Base-by-base conservation (phyloP, 352 stramenopile genomes). In the Pythium insidiosum region DNA sequence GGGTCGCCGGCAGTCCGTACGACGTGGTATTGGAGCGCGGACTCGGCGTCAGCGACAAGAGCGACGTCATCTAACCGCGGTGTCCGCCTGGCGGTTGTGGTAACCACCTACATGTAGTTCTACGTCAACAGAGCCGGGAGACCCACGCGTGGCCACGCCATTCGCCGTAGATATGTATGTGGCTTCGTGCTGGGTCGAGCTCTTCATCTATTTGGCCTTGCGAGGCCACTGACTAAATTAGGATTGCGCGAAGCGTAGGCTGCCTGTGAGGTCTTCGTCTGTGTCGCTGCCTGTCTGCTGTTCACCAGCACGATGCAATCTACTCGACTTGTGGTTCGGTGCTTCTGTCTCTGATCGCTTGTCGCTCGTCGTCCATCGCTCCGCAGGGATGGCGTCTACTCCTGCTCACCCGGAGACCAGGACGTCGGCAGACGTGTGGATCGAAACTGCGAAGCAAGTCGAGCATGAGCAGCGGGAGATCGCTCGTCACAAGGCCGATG, bases 31-130 rank as follows among this genome's bases (percentile, higher is more conserved):
- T 15, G 34, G 39, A 18, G 36, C 55, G 19, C 53, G 47, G 5
- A 61, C 53, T 7, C 42, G 53, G 23, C 40, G 42, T 15, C 53
- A 62, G 18, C 47, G 34, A 2, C 23, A 38, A 23, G 41, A 47
- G 26, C 26, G 48, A 13, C 41, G 43, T 11, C 37, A 36, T 21
- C 30, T 53, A 10, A 53, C 33, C 18, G 26, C 29, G 12, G 23
- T 33, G 12, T 47, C 42, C 12, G 29, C 47, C 9, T 62, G 53
- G 53, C 41, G 42, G 20, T 38, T 56, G 20, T 62, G 53, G 53
- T 62, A 42, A 62, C 12, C n/a, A 22, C 16, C 19, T 50, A 54
- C 44, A 24, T 53, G 40, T 40, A 50, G 37, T 57, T 37, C 34
- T 46, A 26, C 6, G 25, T 12, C 11, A 15, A 16, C 6, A 43